Evolutionary conservation across 352 stramenopile genomes (phyloP).

Genomic region (Phytophthora agathidicida): DNA sequence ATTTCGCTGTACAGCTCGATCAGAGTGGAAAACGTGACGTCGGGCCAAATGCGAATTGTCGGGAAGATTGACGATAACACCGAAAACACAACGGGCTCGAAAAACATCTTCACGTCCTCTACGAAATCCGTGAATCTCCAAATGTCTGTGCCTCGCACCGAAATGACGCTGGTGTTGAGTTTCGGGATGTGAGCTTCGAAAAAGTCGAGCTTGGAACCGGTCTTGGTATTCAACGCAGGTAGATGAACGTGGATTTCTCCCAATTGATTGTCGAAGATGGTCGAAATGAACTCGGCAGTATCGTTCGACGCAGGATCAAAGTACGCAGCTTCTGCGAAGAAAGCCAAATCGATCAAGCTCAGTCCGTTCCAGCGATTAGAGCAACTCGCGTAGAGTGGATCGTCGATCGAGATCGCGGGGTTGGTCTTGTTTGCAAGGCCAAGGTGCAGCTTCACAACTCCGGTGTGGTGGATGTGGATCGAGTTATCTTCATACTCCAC

Average conservation of each 20-base stretch:
- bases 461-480: slow-evolving; percentile 87
- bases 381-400: slow-evolving; percentile 79
- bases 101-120: slow-evolving; percentile 93
- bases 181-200: slow-evolving; percentile 80
- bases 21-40: slow-evolving; percentile 87
- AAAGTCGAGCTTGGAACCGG: slow-evolving; percentile 85
- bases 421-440: slow-evolving; percentile 57
- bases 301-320: slow-evolving; percentile 88
- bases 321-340: slow-evolving; percentile 89
- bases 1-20: slow-evolving; percentile 90
- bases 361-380: slow-evolving; percentile 77
- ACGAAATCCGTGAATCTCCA: slow-evolving; percentile 91
- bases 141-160: slow-evolving; percentile 89
- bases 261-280: slow-evolving; percentile 59
- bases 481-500: slow-evolving; percentile 62
- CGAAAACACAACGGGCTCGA: slow-evolving; percentile 90
- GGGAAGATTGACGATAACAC: slow-evolving; percentile 90
- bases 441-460: slow-evolving; percentile 86
- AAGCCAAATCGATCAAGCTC: slow-evolving; percentile 80
- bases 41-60: slow-evolving; percentile 92
- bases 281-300: slow-evolving; percentile 67
- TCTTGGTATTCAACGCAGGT: slow-evolving; percentile 80
- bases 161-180: slow-evolving; percentile 88
- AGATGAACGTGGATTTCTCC: slow-evolving; percentile 60
- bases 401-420: slow-evolving; percentile 44